These are phyloP conservation scores for Torrubiella hemipterigena DNA, from an alignment of 2,329 filamentous ascomycete species.

Conservation along the genomic window DNA sequence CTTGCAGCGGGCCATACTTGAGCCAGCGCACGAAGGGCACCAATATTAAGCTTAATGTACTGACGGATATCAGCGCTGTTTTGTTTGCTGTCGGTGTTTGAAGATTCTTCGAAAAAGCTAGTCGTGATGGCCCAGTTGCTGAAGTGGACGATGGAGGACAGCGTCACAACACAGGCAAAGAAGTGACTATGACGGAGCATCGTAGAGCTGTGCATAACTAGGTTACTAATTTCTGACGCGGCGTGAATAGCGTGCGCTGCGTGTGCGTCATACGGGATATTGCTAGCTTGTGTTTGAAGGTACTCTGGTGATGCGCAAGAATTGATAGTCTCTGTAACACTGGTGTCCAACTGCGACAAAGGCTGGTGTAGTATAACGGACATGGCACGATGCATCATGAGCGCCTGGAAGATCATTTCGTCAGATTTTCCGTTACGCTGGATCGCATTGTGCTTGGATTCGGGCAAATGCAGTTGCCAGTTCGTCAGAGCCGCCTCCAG, in stretches of 20 bases:
- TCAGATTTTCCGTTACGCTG: slow-evolving; percentile 61
- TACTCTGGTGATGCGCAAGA: slow-evolving; percentile 41
- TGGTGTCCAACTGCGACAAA: slow-evolving; percentile 61
- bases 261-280: slow-evolving; percentile 46
- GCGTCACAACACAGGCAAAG: slow-evolving; percentile 67
- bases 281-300: not conserved
- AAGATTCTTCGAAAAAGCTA: no score
- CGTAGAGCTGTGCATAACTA: slow-evolving; percentile 61
- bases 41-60: no score
- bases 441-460: slow-evolving; percentile 60
- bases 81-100: no score
- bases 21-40: no score
- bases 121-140: slow-evolving; percentile 75
- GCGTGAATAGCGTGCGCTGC: slow-evolving; percentile 62
- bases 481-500: slow-evolving; percentile 49
- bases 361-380: slow-evolving; percentile 71
- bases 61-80: no score
- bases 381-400: slow-evolving; percentile 58
- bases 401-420: slow-evolving; percentile 83
- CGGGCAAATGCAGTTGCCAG: slow-evolving; percentile 70
- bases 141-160: slow-evolving; percentile 70
- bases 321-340: slow-evolving; percentile 43
- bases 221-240: slow-evolving; percentile 62
- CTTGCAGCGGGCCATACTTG: no score
- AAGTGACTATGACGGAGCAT: slow-evolving; percentile 68